Conservation (phyloP, 2,329 filamentous ascomycete species). For the Aspergillus udagawae region DNA sequence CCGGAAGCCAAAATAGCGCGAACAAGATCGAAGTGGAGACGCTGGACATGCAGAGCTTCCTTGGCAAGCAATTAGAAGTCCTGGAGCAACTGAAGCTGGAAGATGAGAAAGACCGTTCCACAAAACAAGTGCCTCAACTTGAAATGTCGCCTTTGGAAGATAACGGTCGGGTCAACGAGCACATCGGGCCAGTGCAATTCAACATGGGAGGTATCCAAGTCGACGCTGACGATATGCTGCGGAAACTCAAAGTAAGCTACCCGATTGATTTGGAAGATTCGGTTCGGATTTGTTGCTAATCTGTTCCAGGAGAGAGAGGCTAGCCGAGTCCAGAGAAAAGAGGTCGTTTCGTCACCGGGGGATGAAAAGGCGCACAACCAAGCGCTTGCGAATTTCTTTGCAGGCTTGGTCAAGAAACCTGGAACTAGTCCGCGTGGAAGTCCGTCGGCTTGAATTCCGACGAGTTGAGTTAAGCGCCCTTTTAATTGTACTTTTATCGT, state of each 20-base stretch:
- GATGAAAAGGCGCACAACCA: conserved; percentile 55
- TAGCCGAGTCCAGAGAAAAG: conserved; percentile 35
- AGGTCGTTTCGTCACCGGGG: conserved; percentile 28
- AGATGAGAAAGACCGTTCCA: conserved; percentile 45
- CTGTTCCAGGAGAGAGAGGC: conserved; percentile 41
- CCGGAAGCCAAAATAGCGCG: conserved; percentile 44
- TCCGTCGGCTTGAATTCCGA: conserved; percentile 25
- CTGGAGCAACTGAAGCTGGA: conserved; percentile 63
- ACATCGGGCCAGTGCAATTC: conserved; percentile 92
- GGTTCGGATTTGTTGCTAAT: not conserved
- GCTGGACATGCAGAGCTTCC: conserved; percentile 73
- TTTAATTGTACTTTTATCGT: conserved; percentile 22
- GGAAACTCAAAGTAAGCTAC: conserved; percentile 68
- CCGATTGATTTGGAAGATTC: not conserved
- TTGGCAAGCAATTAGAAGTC: conserved; percentile 68
- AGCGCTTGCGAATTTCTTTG: conserved; percentile 58
- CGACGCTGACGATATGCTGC: conserved; percentile 89
- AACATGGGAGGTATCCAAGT: conserved; percentile 98
- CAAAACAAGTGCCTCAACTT: conserved; percentile 30
- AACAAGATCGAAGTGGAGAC: conserved; percentile 57
- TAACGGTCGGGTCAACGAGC: conserved; percentile 58
- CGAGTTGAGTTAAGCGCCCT: conserved; percentile 1
- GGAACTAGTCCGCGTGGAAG: conserved; percentile 36
- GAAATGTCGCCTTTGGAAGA: conserved; percentile 36
- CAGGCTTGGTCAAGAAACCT: conserved; percentile 53